A percentile compares a stretch with the other conserved stretches of the same genome.
Evolutionary conservation across 192 early-diverging fungal species (phyloP).

Genomic region (Radiomyces spectabilis): DNA sequence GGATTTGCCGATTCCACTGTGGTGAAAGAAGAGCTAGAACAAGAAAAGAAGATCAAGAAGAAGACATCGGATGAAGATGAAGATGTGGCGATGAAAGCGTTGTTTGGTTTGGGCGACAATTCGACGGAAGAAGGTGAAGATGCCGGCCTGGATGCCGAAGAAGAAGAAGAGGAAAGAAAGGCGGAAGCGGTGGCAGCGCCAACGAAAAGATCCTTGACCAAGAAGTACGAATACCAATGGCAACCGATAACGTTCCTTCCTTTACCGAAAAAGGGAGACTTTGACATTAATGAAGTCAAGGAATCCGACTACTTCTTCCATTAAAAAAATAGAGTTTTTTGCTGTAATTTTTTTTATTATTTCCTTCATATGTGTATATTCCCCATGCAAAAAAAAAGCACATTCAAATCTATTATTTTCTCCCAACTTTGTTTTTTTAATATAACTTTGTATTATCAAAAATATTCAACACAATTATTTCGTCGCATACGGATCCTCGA

Average conservation of each 20-base stretch:
- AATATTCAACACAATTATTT: too few species aligned
- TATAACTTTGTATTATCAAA: too few species aligned
- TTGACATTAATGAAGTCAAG: conserved; percentile 75
- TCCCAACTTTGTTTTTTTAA: too few species aligned
- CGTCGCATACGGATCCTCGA: too few species aligned
- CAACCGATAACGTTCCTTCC: conserved; percentile 59
- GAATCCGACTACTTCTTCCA: conserved; percentile 91
- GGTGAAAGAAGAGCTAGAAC: too few species aligned
- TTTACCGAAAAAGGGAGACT: conserved; percentile 75
- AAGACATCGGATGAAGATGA: conserved; percentile 4
- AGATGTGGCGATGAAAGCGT: too few species aligned
- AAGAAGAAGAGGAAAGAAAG: conserved; percentile 25
- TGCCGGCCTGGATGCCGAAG: conserved; percentile 31
- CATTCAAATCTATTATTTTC: too few species aligned
- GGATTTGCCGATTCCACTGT: too few species aligned
- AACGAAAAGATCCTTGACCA: too few species aligned
- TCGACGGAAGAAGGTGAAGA: conserved; percentile 39
- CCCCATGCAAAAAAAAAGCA: not conserved
- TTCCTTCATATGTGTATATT: not conserved
- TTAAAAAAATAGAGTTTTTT: conserved; percentile 27
- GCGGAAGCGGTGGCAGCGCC: conserved; percentile 15
- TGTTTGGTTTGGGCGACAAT: conserved; percentile 27
- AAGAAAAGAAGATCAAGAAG: too few species aligned
- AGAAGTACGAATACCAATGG: conserved; percentile 35
- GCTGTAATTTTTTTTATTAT: not conserved